A percentile compares a stretch with the other conserved stretches of the same genome.
phyloP scores from a whole-genome alignment of 352 stramenopile species.

The Pythium insidiosum region DNA sequence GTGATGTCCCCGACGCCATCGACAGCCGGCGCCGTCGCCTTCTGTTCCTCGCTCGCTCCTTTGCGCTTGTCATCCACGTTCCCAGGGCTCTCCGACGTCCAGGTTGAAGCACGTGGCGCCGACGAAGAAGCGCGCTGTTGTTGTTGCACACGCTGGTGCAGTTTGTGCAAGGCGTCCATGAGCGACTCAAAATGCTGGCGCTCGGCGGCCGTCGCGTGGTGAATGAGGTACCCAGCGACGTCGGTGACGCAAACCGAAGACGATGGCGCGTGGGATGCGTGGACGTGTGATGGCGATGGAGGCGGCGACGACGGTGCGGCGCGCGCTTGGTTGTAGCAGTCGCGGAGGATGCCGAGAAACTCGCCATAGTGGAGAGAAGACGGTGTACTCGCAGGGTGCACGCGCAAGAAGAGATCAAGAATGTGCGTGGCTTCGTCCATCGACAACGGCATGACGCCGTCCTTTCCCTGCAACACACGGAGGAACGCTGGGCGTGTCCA shows the following conservation, averaged over 20 bases:
- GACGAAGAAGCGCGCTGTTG: too few species aligned
- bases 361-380: conserved; percentile 23
- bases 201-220: conserved; percentile 24
- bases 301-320: neutral
- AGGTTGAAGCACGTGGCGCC: too few species aligned
- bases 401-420: conserved; percentile 24
- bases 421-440: conserved; percentile 23
- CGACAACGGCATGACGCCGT: conserved; percentile 12
- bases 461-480: conserved; percentile 14
- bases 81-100: too few species aligned
- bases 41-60: too few species aligned
- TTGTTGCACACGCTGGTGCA: neutral
- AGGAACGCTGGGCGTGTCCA: conserved; percentile 34
- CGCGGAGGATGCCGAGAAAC: conserved; percentile 20
- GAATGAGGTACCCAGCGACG: conserved; percentile 49
- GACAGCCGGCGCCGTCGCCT: neutral
- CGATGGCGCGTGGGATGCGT: neutral
- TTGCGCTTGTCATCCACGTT: too few species aligned
- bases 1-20: conserved; percentile 1
- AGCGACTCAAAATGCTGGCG: conserved; percentile 45
- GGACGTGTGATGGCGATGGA: neutral
- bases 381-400: conserved; percentile 16
- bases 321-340: conserved; percentile 1
- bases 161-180: conserved; percentile 37
- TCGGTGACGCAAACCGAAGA: neutral